Base-by-base conservation (phyloP, 805 yeast species). In the Ogataea pini region DNA sequence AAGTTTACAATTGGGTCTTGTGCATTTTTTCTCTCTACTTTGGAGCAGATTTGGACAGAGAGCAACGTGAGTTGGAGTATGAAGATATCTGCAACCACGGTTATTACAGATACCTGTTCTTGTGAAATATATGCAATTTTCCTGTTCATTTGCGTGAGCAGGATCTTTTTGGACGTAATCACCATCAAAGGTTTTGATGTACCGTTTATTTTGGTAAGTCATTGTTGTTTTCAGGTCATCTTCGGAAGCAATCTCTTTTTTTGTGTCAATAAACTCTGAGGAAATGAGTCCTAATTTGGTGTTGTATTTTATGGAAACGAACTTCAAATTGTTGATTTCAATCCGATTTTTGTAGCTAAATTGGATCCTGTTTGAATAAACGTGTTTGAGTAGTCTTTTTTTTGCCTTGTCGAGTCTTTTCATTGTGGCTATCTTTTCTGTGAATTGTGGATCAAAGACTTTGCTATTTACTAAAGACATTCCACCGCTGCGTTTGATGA, bases 81-180 rank as follows among this genome's bases (percentile, higher is more conserved):
- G 94, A 4, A 61, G 59, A 57, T 74, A 83, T 19, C 68, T 69
- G 61, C 94, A 87, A 17, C 68, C 59, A 16, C 79, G 80, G 52
- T 77, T 76, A 42, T 68, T 67, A 60, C 94, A 73, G 63, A 49
- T 51, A 57, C 79, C 79, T 37, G 70, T 61, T 51, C 73, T 62
- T 12, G 71, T 59, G 56, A 63, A 73, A 34, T 54, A 64, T 4
- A 64, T 64, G 36, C 63, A 59, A 8, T 41, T 37, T 20, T 51
- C 57, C 25, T 42, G 42, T 17, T 37, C 40, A 18, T 22, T 27
- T 7, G 47, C 12, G 24, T 29, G 28, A 9, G 46, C 27, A 17
- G 52, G 52, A 14, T 46, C 37, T 40, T 55, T 55, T 32, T 49
- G 25, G 5, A 51, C 44, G 48, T 60, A 65, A 39, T 62, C 63